phyloP scores from a whole-genome alignment of 441 rosid genomes.

The Syzygium malaccense region DNA sequence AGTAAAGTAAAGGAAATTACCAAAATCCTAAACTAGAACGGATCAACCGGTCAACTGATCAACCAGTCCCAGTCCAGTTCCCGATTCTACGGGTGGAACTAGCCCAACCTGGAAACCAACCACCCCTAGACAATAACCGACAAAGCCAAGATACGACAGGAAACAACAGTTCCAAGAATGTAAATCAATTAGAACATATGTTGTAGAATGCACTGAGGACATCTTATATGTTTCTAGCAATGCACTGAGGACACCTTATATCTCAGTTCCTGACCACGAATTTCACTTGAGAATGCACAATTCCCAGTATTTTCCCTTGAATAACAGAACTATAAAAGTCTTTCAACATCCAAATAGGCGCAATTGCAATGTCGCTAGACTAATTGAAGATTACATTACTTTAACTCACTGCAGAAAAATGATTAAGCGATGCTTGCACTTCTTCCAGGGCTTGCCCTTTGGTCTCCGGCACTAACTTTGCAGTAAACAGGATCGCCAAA shows the following conservation, averaged over 20 bases:
- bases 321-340: neutral
- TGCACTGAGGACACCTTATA: neutral
- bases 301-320: neutral
- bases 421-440: slow-evolving; percentile 37
- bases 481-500: slow-evolving; percentile 34
- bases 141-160: slow-evolving; percentile 54
- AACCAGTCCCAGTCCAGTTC: too few relatives aligned
- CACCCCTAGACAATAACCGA: slow-evolving; percentile 4
- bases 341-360: neutral
- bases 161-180: slow-evolving; percentile 34
- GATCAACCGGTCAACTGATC: too few relatives aligned
- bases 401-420: neutral
- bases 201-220: neutral
- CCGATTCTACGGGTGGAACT: too few relatives aligned
- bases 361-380: neutral
- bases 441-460: slow-evolving; percentile 70
- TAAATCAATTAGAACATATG: slow-evolving; percentile 13
- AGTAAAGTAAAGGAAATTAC: too few relatives aligned
- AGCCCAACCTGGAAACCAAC: too few relatives aligned
- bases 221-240: neutral
- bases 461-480: slow-evolving; percentile 64
- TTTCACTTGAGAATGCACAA: neutral
- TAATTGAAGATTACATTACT: neutral
- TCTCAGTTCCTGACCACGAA: neutral
- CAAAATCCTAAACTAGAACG: too few relatives aligned